phyloP scores from a whole-genome alignment of 169 alveolate genomes.

The Plasmodium adleri region DNA sequence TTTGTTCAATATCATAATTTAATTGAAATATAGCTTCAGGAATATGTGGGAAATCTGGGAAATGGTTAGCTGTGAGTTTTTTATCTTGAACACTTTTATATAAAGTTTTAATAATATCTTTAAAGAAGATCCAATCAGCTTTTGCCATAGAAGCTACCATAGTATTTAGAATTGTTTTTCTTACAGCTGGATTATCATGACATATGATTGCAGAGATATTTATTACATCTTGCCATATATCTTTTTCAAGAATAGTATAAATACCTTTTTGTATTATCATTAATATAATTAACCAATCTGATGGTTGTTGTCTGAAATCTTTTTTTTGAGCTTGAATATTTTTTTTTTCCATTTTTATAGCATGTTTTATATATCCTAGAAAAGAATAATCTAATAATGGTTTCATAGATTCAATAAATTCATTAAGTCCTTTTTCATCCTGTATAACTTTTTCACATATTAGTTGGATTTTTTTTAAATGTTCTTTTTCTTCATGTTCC shows the following conservation, averaged over 20 bases:
- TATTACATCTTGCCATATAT: slow-evolving; percentile 80
- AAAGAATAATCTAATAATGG: slow-evolving; percentile 79
- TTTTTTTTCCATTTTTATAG: slow-evolving; percentile 77
- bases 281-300: slow-evolving; percentile 80
- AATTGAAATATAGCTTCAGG: slow-evolving; percentile 80
- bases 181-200: slow-evolving; percentile 80
- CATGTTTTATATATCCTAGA: slow-evolving; percentile 79
- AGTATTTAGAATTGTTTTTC: slow-evolving; percentile 75
- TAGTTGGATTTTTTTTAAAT: slow-evolving; percentile 77
- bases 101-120: slow-evolving; percentile 76
- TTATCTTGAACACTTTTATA: slow-evolving; percentile 62
- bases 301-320: slow-evolving; percentile 77
- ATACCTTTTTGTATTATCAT: slow-evolving; percentile 81
- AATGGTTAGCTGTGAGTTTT: slow-evolving; percentile 62
- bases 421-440: slow-evolving; percentile 78
- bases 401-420: slow-evolving; percentile 79
- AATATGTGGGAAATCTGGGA: slow-evolving; percentile 79
- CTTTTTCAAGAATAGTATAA: slow-evolving; percentile 77
- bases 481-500: slow-evolving; percentile 78
- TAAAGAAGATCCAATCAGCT: slow-evolving; percentile 82
- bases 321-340: slow-evolving; percentile 51
- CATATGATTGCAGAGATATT: slow-evolving; percentile 69
- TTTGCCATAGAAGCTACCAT: slow-evolving; percentile 80
- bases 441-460: slow-evolving; percentile 79
- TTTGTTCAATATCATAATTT: slow-evolving; percentile 76